Evolutionary conservation across 2,329 filamentous ascomycete genomes (phyloP).

Genomic region (Parasarocladium wereldwijsianum): DNA sequence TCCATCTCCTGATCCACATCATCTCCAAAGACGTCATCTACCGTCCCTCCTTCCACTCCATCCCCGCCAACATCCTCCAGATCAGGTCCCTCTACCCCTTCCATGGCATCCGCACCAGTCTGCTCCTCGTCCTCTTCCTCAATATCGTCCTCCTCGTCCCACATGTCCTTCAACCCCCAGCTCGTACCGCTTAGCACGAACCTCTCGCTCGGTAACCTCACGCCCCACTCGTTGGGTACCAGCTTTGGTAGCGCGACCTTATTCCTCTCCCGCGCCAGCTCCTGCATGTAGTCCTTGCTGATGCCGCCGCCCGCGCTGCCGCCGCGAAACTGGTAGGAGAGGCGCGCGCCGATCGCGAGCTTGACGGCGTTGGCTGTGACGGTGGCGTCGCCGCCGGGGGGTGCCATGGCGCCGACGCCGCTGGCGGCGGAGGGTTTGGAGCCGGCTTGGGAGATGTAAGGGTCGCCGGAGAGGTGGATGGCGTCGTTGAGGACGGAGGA

Average conservation of each 20-base stretch:
- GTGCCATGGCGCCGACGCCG: slow-evolving; percentile 27
- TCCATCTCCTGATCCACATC: slow-evolving; percentile 44
- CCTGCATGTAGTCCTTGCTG: slow-evolving; percentile 62
- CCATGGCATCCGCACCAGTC: slow-evolving; percentile 32
- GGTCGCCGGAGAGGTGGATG: slow-evolving; percentile 53
- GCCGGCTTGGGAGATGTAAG: slow-evolving; percentile 46
- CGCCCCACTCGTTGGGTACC: slow-evolving; percentile 50
- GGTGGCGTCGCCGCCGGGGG: slow-evolving; percentile 33
- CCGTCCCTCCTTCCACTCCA: slow-evolving; percentile 32
- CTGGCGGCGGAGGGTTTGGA: slow-evolving; percentile 32
- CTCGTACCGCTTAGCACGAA: slow-evolving; percentile 52
- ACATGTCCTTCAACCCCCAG: slow-evolving; percentile 48
- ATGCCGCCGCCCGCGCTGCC: slow-evolving; percentile 36
- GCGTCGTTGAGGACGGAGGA: slow-evolving; percentile 57
- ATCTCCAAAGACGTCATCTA: slow-evolving; percentile 40
- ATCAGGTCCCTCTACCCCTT: slow-evolving; percentile 26
- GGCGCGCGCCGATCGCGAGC: slow-evolving; percentile 55
- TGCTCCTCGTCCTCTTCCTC: slow-evolving; percentile 26
- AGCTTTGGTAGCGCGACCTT: slow-evolving; percentile 49
- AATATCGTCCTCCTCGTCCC: slow-evolving; percentile 34
- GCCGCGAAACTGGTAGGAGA: slow-evolving; percentile 54
- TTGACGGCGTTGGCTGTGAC: slow-evolving; percentile 54
- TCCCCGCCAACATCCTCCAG: slow-evolving; percentile 28
- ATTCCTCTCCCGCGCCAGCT: slow-evolving; percentile 60
- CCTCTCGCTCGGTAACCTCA: slow-evolving; percentile 50